Base-by-base conservation (phyloP, 1,284 basidiomycete species). In the Boletus semigastroideus region DNA sequence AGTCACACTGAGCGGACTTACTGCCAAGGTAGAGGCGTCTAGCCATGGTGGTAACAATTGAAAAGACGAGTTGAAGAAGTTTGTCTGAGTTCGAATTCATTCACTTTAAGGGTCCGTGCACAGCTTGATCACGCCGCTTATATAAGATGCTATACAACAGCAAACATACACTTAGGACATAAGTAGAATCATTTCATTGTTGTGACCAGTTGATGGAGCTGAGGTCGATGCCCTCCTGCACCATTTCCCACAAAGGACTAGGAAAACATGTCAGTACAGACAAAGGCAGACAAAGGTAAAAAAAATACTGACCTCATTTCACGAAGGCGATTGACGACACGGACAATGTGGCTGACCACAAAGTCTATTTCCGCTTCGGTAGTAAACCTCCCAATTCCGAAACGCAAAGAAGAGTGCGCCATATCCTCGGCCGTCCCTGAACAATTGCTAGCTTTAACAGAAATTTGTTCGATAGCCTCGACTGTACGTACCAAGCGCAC, bases 351-450 rank as follows among this genome's bases (percentile, higher is more conserved):
- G 61, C 86, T 81, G 31, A 94, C 81, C 28, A 99, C 96, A 62
- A 92, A 94, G 72, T 99, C 97, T 53, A 99, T 81, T 74, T 99
- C 97, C 16, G 88, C 92, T 70, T 98, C 94, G 3, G 97, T 99
- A 7, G 97, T 99, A 75, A 99, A 99, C 28, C 97, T 86, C 34
- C 97, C 97, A 59, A 99, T 92, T 48, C 97, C 97, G 73, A 99
- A 99, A 39, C 97, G 88, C 48, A 99, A 79, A 16, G 94, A 97
- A 12, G 95, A 98, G 71, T 99, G 97, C 0, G 97, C 97, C 90
- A 98, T 98, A 66, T 98, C 97, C 71, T 99, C 97, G 28, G 94
- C 92, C 40, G 95, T 91, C 59, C 94, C 88, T 87, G 53, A 42
- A 43, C 43, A 51, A 46, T 57, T 45, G 41, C 51, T 30, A 30